Evolutionary conservation across 73 alveolate genomes (phyloP).

Genomic region (Stentor roeselii): DNA sequence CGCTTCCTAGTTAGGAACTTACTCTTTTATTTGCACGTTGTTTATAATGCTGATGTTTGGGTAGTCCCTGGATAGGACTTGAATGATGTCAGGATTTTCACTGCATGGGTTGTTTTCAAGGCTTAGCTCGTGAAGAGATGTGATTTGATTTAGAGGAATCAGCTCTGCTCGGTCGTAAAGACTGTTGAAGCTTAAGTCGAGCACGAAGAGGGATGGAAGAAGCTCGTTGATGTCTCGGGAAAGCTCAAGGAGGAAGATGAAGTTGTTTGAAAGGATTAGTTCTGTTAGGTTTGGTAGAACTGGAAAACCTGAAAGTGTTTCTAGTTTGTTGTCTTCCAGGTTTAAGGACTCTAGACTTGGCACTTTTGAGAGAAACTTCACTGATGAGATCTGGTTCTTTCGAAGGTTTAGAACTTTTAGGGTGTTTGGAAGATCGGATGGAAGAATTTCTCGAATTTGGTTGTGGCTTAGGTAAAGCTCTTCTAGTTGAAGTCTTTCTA

Average conservation of each 20-base stretch:
- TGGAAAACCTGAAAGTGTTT: background rate
- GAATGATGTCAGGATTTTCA: background rate
- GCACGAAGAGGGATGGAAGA: background rate
- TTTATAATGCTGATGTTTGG: background rate
- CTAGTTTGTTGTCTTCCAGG: background rate
- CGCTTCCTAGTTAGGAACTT: background rate
- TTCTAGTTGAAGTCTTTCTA: background rate
- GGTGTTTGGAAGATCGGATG: background rate
- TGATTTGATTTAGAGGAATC: background rate
- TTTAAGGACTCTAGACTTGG: background rate
- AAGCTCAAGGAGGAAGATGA: background rate
- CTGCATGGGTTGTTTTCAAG: constrained; percentile 14
- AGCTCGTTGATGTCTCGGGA: background rate
- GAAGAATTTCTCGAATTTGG: background rate
- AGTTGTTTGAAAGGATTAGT: background rate
- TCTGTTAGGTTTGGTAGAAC: background rate
- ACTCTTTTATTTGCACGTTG: background rate
- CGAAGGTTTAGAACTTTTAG: background rate
- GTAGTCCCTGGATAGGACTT: background rate
- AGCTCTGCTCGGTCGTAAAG: background rate
- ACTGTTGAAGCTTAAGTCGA: background rate
- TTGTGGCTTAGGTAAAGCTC: constrained; percentile 21
- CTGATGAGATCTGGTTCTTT: background rate
- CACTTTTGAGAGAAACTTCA: background rate
- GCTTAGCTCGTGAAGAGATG: background rate